Conservation (phyloP, 768 basidiomycete genomes). For the Podaxis sp. region DNA sequence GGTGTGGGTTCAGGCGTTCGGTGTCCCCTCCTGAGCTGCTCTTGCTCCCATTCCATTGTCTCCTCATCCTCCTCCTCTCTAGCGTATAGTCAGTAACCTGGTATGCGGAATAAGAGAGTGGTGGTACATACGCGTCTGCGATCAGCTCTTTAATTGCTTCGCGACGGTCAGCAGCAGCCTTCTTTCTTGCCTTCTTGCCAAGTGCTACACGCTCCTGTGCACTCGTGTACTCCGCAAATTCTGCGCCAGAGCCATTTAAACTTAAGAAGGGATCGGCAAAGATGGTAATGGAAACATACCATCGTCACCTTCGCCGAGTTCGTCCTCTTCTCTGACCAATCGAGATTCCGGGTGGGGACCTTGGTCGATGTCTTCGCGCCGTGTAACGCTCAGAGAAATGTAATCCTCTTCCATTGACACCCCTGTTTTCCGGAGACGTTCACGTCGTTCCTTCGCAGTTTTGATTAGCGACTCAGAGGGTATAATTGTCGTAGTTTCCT, state of each 20-base stretch:
- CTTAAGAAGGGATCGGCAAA: neutral
- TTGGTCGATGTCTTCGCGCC: constrained; percentile 44
- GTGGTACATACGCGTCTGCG: constrained; percentile 61
- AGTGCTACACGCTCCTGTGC: constrained; percentile 84
- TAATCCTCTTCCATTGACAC: constrained; percentile 59
- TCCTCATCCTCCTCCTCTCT: constrained; percentile 86
- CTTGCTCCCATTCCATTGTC: constrained; percentile 79
- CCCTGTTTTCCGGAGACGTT: constrained; percentile 52
- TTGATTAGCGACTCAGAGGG: constrained; percentile 69
- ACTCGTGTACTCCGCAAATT: constrained; percentile 83
- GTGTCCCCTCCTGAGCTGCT: constrained; percentile 73
- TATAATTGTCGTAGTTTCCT: constrained; percentile 45
- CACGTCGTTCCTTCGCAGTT: constrained; percentile 72
- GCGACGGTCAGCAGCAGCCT: constrained; percentile 61
- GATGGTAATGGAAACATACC: constrained; percentile 40
- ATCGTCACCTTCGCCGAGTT: constrained; percentile 84
- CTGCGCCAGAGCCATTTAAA: constrained; percentile 30
- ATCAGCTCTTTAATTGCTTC: constrained; percentile 79
- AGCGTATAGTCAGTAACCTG: neutral
- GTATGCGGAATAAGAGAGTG: neutral
- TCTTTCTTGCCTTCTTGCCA: constrained; percentile 76
- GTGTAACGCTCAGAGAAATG: constrained; percentile 71
- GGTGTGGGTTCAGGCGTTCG: constrained; percentile 32
- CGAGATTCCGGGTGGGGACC: constrained; percentile 87
- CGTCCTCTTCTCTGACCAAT: constrained; percentile 80